A percentile compares a stretch with the other conserved stretches of the same genome.
Evolutionary conservation across 2,329 filamentous ascomycete species (phyloP).

Genomic region (Neofusicoccum sp.): DNA sequence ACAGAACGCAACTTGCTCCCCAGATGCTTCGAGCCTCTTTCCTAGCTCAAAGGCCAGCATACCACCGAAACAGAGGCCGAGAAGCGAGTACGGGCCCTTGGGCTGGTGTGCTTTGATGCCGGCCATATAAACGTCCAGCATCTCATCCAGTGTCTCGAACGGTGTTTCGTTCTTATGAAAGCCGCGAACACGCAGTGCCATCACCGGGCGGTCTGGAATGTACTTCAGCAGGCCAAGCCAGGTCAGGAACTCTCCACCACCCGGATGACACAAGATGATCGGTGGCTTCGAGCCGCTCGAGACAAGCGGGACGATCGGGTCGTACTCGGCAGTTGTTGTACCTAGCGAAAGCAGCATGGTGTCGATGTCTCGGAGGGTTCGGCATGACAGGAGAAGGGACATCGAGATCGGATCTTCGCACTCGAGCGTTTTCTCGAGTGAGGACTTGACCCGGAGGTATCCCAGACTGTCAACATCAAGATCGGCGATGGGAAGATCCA

Average conservation of each 20-base stretch:
- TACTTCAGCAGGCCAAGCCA: slow-evolving; percentile 15
- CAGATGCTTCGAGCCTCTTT: slow-evolving; percentile 19
- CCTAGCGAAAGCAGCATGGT: slow-evolving; percentile 16
- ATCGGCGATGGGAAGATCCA: not conserved
- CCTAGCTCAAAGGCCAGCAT: slow-evolving; percentile 18
- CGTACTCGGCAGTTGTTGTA: slow-evolving; percentile 8
- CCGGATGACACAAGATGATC: slow-evolving; percentile 20
- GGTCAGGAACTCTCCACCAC: slow-evolving; percentile 21
- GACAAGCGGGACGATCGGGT: slow-evolving; percentile 20
- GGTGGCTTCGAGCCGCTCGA: slow-evolving; percentile 12
- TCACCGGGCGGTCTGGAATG: slow-evolving; percentile 7
- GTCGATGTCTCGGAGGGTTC: slow-evolving; percentile 10
- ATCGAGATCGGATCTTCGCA: slow-evolving; percentile 18
- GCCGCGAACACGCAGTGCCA: slow-evolving; percentile 17
- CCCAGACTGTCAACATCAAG: slow-evolving; percentile 19
- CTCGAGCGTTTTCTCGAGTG: slow-evolving; percentile 15
- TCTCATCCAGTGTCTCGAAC: slow-evolving; percentile 17
- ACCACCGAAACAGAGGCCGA: slow-evolving; percentile 20
- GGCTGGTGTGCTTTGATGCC: slow-evolving; percentile 20
- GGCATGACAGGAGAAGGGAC: slow-evolving; percentile 12
- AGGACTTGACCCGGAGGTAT: slow-evolving; percentile 19
- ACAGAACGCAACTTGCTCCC: slow-evolving; percentile 10
- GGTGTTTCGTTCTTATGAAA: slow-evolving; percentile 20
- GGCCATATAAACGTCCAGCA: slow-evolving; percentile 16
- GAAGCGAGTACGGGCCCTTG: slow-evolving; percentile 13